These are phyloP conservation scores for Suhomyces atakaporum DNA, from an alignment of 1,139 yeast species.

Conservation along the genomic window DNA sequence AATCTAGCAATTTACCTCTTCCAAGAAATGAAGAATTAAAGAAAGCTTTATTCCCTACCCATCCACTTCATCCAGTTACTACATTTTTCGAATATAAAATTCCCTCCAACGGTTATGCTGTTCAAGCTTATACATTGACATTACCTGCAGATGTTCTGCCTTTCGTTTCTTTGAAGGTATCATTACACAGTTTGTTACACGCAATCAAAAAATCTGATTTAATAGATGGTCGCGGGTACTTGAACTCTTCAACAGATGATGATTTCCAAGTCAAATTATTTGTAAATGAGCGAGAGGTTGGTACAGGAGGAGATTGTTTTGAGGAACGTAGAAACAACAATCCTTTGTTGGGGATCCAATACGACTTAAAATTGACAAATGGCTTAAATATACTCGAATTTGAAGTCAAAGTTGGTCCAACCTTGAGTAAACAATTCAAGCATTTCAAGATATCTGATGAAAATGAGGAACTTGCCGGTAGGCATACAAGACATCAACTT, in stretches of 20 bases:
- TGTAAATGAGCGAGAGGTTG: slow-evolving; percentile 54
- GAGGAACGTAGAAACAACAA: slow-evolving; percentile 28
- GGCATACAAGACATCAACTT: slow-evolving; percentile 51
- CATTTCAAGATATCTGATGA: slow-evolving; percentile 26
- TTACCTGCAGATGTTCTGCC: slow-evolving; percentile 50
- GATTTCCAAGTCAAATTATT: slow-evolving; percentile 47
- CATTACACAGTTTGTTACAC: slow-evolving; percentile 44
- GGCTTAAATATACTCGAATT: slow-evolving; percentile 52
- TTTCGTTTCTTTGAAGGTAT: slow-evolving; percentile 44
- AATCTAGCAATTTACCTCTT: slow-evolving; percentile 20
- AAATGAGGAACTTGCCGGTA: slow-evolving; percentile 32
- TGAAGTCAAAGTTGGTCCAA: slow-evolving; percentile 49
- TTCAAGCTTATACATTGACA: slow-evolving; percentile 43
- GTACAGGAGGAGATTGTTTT: slow-evolving; percentile 38
- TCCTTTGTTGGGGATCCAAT: slow-evolving; percentile 37
- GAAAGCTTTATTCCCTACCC: slow-evolving; percentile 38
- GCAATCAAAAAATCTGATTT: slow-evolving; percentile 36
- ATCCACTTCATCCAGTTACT: slow-evolving; percentile 22
- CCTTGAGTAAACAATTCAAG: slow-evolving; percentile 36
- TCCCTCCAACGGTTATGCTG: slow-evolving; percentile 45
- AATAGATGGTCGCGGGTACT: slow-evolving; percentile 33
- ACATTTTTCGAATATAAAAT: slow-evolving; percentile 47
- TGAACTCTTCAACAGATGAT: slow-evolving; percentile 26
- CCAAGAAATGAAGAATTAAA: slow-evolving; percentile 31
- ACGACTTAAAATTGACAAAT: slow-evolving; percentile 50